Base-by-base conservation (phyloP, 805 yeast genomes). In the Brettanomyces nanus region DNA sequence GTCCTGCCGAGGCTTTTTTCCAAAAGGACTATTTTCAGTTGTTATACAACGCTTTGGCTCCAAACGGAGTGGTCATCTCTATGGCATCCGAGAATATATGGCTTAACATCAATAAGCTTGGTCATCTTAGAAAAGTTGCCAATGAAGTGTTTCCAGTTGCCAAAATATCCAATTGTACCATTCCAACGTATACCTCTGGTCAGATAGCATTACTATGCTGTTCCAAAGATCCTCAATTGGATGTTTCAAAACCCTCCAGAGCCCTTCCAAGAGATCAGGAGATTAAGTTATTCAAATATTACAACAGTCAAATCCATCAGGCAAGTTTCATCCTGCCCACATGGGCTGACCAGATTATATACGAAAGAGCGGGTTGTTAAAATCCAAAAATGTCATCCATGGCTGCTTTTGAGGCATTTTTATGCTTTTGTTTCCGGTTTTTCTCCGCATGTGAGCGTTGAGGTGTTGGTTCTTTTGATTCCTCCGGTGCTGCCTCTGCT, bases 101-200 rank as follows among this genome's bases (percentile, higher is more conserved):
- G 92, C 65, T 83, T 42, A 75, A 82, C 51, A 54, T 83, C 27
- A 56, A 66, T 7, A 72, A 76, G 43, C 59, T 83, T 31, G 56
- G 59, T 38, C 56, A 62, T 11, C 64, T 83, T 41, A 56, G 71
- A 43, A 45, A 54, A 5, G 71, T 70, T 31, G 79, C 79, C 28
- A 51, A 59, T 19, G 53, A 59, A 15, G 85, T 81, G 2, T 83
- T 83, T 54, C 66, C 72, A 11, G 69, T 68, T 40, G 82, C 79
- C 3, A 64, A 70, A 46, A 81, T 82, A 54, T 71, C 83, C 46
- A 85, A 82, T 58, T 80, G 90, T 44, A 80, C 85, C 49, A 85
- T 85, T 59, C 95, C 95, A 28, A 75, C 85, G 11, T 85, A 85
- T 59, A 85, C 95, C 3, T 80, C 90, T 6, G 95, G 95, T 13